phyloP scores from a whole-genome alignment of 345 rosid species.

The Bruguiera gymnorhiza region DNA sequence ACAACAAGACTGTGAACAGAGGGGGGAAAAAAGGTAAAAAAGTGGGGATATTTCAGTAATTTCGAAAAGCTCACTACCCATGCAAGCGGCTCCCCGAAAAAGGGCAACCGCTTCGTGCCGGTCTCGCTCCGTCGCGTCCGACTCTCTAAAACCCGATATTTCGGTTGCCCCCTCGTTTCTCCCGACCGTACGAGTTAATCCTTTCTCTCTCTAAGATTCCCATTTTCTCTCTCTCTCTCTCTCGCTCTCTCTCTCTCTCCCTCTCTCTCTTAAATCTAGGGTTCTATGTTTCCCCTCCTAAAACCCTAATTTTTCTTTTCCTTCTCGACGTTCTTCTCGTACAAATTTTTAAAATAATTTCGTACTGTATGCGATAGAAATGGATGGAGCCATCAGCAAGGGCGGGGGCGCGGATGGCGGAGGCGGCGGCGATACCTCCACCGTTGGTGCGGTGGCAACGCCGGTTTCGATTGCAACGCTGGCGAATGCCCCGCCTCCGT shows the following conservation, averaged over 20 bases:
- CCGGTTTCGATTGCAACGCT: slow-evolving; percentile 34
- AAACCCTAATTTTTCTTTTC: slow-evolving; percentile 4
- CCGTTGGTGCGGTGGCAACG: slow-evolving; percentile 26
- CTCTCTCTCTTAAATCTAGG: slow-evolving; percentile 8
- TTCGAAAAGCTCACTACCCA: background rate
- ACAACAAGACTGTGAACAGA: no score
- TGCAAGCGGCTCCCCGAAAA: background rate
- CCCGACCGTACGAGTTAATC: slow-evolving; percentile 10
- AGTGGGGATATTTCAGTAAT: background rate
- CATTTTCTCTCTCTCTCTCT: background rate
- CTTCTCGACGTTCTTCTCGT: background rate
- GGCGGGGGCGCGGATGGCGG: background rate
- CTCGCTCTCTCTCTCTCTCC: slow-evolving; percentile 1
- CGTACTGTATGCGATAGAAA: background rate
- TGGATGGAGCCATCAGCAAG: slow-evolving; percentile 9
- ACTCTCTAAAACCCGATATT: background rate
- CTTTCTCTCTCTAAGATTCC: background rate
- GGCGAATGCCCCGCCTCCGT: slow-evolving; percentile 66
- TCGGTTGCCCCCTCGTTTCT: background rate
- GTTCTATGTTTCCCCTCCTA: slow-evolving; percentile 6
- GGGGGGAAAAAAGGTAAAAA: no score
- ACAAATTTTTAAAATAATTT: background rate
- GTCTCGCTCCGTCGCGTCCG: slow-evolving; percentile 3
- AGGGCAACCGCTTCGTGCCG: background rate
- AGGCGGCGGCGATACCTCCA: slow-evolving; percentile 26